phyloP scores from a whole-genome alignment of 2,329 filamentous ascomycete species.

The Monosporascus sp. region DNA sequence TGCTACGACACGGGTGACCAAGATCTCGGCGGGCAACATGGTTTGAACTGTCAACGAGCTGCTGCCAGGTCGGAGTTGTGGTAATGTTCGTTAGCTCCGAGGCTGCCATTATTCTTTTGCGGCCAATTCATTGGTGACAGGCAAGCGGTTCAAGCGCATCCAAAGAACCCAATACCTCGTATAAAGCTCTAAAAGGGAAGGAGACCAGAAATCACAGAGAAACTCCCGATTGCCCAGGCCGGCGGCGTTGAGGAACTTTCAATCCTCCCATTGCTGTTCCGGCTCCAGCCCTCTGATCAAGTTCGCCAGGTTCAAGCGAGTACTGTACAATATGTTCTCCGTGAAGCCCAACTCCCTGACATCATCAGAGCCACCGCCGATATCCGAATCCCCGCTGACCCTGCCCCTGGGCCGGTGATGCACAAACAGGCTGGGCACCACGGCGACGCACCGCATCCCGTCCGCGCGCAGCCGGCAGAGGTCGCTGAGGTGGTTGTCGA shows the following conservation, averaged over 20 bases:
- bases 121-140: no score
- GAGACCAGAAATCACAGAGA: no score
- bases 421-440: constrained; percentile 31
- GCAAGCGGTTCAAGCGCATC: no score
- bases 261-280: constrained; percentile 19
- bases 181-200: no score
- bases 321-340: constrained; percentile 29
- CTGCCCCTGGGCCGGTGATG: constrained; percentile 26
- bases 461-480: constrained; percentile 28
- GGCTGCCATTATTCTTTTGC: no score
- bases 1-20: no score
- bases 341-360: constrained; percentile 25
- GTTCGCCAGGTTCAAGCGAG: constrained; percentile 26
- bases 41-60: no score
- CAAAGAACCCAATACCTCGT: no score
- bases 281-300: constrained; percentile 21
- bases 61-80: no score
- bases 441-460: constrained; percentile 25
- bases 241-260: background rate
- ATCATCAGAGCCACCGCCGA: constrained; percentile 18
- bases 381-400: constrained; percentile 28
- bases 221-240: no score
- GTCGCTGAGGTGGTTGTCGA: constrained; percentile 33
- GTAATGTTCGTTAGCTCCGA: no score
- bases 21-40: no score